phyloP scores from a whole-genome alignment of 441 rosid species.

The Erodium texanum region DNA sequence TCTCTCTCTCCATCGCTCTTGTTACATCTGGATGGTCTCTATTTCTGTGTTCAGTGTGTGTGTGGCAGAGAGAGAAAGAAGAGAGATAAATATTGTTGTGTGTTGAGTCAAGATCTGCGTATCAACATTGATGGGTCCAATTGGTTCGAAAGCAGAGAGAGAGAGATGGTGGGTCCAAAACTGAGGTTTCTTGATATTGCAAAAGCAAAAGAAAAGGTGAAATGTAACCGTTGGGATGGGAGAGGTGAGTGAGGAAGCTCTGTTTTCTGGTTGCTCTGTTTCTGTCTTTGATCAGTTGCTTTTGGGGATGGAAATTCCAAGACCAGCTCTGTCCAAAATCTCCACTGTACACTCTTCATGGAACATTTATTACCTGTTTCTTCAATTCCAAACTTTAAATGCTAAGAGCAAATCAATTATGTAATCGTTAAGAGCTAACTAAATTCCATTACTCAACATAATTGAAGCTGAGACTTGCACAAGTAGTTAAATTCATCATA shows the following conservation, averaged over 20 bases:
- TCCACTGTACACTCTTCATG: too few relatives aligned
- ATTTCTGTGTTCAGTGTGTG: neutral
- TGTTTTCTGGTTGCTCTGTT: neutral
- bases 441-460: too few relatives aligned
- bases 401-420: too few relatives aligned
- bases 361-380: too few relatives aligned
- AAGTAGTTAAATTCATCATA: neutral
- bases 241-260: neutral
- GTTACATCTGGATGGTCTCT: neutral
- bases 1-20: neutral
- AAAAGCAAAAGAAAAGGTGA: neutral
- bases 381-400: too few relatives aligned
- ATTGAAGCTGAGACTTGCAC: neutral
- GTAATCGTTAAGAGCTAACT: too few relatives aligned
- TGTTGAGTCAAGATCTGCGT: neutral
- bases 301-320: too few relatives aligned
- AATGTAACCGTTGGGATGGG: neutral
- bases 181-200: neutral
- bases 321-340: too few relatives aligned
- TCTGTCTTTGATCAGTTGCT: neutral
- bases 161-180: too few relatives aligned
- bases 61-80: neutral
- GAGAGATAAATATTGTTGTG: neutral
- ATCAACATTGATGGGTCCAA: neutral
- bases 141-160: neutral